Evolutionary conservation across 768 basidiomycete genomes (phyloP).

Genomic region (Mycena maculata): DNA sequence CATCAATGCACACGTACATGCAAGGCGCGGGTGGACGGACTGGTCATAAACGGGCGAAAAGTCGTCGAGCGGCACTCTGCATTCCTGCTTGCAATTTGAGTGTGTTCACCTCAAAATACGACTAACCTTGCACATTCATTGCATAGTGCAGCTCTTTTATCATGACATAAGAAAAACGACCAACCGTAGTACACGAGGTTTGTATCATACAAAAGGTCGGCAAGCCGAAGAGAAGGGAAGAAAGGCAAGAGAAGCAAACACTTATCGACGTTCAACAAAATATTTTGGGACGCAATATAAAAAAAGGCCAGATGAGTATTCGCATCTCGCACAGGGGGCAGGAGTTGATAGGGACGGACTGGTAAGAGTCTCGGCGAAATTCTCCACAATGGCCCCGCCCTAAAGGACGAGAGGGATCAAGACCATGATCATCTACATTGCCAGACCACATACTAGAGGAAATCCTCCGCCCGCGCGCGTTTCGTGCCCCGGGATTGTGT

Average conservation of each 20-base stretch:
- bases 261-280: slow-evolving; percentile 29
- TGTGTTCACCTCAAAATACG: slow-evolving; percentile 22
- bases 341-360: slow-evolving; percentile 48
- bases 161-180: slow-evolving; percentile 30
- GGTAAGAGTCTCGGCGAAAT: slow-evolving; percentile 35
- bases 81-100: slow-evolving; percentile 25
- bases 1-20: slow-evolving; percentile 26
- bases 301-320: slow-evolving; percentile 33
- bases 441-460: slow-evolving; percentile 58
- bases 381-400: slow-evolving; percentile 10
- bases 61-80: neutral
- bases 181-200: slow-evolving; percentile 35
- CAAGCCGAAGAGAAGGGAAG: slow-evolving; percentile 3
- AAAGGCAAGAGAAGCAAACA: slow-evolving; percentile 16
- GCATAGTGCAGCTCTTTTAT: slow-evolving; percentile 2
- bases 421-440: neutral
- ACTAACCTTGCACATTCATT: slow-evolving; percentile 27
- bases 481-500: slow-evolving; percentile 86
- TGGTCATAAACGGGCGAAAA: slow-evolving; percentile 5
- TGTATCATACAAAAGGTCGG: slow-evolving; percentile 28
- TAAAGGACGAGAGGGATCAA: slow-evolving; percentile 9
- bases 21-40: slow-evolving; percentile 30
- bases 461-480: slow-evolving; percentile 88
- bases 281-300: slow-evolving; percentile 21
- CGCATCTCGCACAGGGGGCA: slow-evolving; percentile 23